These are phyloP conservation scores for Blastobotrys peoriensis DNA, from an alignment of 805 yeast species.

Conservation along the genomic window DNA sequence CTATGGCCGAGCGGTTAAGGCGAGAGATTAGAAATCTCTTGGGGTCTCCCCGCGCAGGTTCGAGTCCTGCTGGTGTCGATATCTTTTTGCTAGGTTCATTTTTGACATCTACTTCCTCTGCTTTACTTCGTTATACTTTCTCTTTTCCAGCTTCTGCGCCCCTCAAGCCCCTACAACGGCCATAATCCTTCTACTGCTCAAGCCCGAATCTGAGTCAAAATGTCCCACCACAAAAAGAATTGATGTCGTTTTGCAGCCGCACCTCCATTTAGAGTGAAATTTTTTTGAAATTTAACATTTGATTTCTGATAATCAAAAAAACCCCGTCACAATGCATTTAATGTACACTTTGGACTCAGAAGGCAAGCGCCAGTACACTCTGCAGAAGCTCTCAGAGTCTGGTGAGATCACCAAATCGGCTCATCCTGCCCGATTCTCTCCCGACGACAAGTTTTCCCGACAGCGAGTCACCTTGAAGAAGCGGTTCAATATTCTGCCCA, in stretches of 20 bases:
- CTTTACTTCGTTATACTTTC: too few relatives aligned
- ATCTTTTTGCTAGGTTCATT: too few relatives aligned
- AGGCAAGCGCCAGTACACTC: slow-evolving; percentile 93
- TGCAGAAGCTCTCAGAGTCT: slow-evolving; percentile 67
- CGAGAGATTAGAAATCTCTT: not conserved
- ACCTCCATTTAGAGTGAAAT: too few relatives aligned
- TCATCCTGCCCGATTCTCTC: slow-evolving; percentile 99
- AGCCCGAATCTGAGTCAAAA: too few relatives aligned
- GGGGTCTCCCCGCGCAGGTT: not conserved
- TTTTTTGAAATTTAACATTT: too few relatives aligned
- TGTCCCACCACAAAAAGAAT: too few relatives aligned
- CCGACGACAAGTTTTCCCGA: slow-evolving; percentile 98
- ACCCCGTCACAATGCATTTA: slow-evolving; percentile 69
- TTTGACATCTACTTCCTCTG: too few relatives aligned
- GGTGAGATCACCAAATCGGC: slow-evolving; percentile 98
- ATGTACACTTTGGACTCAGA: slow-evolving; percentile 95
- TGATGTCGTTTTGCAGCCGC: too few relatives aligned
- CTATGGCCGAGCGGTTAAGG: slow-evolving; percentile 1
- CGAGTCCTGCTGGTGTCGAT: not conserved
- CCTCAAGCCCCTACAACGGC: too few relatives aligned
- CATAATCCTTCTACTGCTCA: too few relatives aligned
- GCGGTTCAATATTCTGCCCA: slow-evolving; percentile 83
- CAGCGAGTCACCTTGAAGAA: slow-evolving; percentile 98
- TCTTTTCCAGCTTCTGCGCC: too few relatives aligned
- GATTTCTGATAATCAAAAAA: too few relatives aligned